phyloP scores from a whole-genome alignment of 176 grass and related monocot genomes.

The Aegilops sharonensis region DNA sequence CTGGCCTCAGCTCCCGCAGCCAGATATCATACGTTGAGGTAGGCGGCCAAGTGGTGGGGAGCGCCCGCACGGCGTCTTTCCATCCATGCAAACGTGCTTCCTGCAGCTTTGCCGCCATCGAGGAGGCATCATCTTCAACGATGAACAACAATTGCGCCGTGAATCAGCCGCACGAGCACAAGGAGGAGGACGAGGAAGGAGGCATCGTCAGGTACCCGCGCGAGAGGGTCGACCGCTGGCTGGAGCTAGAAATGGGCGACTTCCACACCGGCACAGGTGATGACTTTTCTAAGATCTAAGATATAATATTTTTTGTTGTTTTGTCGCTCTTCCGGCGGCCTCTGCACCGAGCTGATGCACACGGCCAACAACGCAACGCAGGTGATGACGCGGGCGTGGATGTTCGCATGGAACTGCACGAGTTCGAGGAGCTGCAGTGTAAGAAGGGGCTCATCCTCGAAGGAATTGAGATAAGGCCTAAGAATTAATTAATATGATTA shows the following conservation, averaged over 20 bases:
- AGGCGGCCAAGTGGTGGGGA: neutral
- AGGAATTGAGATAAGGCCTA: neutral
- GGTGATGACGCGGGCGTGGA: neutral
- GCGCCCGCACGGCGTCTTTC: neutral
- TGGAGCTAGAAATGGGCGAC: neutral
- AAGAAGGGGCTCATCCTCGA: neutral
- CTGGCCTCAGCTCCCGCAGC: neutral
- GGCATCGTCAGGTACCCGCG: neutral
- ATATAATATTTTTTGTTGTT: no score
- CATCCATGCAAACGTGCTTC: neutral
- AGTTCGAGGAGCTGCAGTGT: neutral
- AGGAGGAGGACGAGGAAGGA: neutral
- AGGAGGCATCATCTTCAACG: no score
- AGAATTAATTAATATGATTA: neutral
- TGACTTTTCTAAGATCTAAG: neutral
- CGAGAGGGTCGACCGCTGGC: neutral
- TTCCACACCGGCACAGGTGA: neutral
- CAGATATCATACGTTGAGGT: neutral
- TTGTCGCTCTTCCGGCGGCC: no score
- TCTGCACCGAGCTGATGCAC: no score
- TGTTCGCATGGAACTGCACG: neutral
- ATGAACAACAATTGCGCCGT: no score
- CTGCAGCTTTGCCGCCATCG: neutral
- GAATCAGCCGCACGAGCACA: neutral
- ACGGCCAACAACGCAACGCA: no score